Conservation (phyloP, 441 rosid species). For the Lepidium campestre region DNA sequence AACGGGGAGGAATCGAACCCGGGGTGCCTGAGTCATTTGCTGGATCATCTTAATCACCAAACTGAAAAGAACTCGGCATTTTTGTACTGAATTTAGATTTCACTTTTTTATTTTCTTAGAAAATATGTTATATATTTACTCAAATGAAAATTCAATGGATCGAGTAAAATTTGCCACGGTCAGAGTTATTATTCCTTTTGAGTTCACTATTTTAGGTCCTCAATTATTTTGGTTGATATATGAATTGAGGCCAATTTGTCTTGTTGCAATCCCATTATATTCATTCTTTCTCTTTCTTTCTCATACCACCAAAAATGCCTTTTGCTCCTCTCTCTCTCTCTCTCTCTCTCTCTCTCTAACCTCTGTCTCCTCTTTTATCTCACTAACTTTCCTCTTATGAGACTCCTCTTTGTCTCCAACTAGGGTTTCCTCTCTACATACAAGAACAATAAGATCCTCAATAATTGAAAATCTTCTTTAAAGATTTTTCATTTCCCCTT, state of each 20-base stretch:
- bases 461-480: neutral
- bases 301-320: conserved; percentile 26
- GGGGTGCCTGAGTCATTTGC: too few relatives aligned
- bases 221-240: neutral
- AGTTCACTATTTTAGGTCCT: conserved; percentile 16
- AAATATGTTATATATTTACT: neutral
- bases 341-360: neutral
- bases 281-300: conserved; percentile 4
- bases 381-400: conserved; percentile 25
- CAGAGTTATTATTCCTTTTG: neutral
- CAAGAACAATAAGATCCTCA: neutral
- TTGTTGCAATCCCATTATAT: conserved; percentile 10
- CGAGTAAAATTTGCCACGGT: conserved; percentile 9
- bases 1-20: too few relatives aligned
- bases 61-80: too few relatives aligned
- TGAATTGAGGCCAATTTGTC: conserved; percentile 13
- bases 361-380: conserved; percentile 3
- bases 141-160: neutral
- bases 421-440: conserved; percentile 26
- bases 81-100: too few relatives aligned
- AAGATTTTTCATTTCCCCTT: neutral
- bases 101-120: too few relatives aligned
- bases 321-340: conserved; percentile 20
- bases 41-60: too few relatives aligned
- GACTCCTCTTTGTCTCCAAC: conserved; percentile 12